phyloP scores from a whole-genome alignment of 2,329 filamentous ascomycete genomes.

The Rhexocercosporidium sp. region DNA sequence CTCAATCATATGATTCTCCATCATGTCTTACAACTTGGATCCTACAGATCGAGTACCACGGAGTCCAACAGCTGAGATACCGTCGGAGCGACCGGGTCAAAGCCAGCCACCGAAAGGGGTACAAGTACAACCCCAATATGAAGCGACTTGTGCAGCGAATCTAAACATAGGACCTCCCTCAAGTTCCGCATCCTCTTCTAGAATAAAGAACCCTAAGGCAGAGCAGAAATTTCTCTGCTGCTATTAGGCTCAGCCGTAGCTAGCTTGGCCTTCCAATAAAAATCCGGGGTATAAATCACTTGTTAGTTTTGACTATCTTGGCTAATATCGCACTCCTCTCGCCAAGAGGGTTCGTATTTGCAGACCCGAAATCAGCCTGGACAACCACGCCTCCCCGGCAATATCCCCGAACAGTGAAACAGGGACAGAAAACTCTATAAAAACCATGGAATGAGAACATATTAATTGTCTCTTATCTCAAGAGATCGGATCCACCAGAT shows the following conservation, averaged over 20 bases:
- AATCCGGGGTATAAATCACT: conserved; percentile 8
- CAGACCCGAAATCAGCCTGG: conserved; percentile 14
- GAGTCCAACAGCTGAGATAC: conserved; percentile 3
- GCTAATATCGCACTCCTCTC: conserved; percentile 12
- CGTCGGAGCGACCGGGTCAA: not conserved
- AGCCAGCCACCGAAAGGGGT: not conserved
- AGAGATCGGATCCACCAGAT: not conserved
- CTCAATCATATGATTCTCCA: not conserved
- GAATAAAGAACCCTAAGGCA: not conserved
- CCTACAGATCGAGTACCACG: not conserved
- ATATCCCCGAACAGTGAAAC: conserved; percentile 13
- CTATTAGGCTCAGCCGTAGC: conserved; percentile 16
- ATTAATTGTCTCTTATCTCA: not conserved
- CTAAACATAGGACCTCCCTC: not conserved
- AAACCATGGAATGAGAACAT: not conserved
- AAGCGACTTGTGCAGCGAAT: not conserved
- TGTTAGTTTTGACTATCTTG: conserved; percentile 1
- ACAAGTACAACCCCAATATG: conserved; percentile 5
- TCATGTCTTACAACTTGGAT: not conserved
- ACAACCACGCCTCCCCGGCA: not conserved
- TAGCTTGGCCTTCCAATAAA: conserved; percentile 16
- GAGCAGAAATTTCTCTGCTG: not conserved
- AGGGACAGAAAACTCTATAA: conserved; percentile 5
- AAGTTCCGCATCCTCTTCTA: conserved; percentile 6
- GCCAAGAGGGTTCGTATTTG: conserved; percentile 13